These are phyloP conservation scores for Dioscorea zingiberensis DNA, from an alignment of 106 monocot genomes.

Conservation along the genomic window DNA sequence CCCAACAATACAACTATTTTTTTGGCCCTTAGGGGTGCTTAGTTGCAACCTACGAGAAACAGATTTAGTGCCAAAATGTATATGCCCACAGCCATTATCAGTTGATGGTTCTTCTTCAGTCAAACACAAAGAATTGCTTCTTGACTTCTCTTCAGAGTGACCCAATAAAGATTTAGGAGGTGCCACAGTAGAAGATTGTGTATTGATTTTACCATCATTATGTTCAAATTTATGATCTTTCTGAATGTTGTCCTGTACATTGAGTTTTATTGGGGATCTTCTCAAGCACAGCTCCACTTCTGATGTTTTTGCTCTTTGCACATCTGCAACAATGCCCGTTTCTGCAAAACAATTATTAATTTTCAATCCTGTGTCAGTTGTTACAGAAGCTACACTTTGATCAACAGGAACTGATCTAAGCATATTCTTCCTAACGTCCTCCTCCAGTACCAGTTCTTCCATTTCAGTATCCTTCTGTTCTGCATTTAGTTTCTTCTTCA, in stretches of 20 bases:
- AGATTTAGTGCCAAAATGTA: neutral
- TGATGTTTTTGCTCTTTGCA: neutral
- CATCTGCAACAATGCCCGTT: neutral
- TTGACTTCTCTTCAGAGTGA: slow-evolving; percentile 1
- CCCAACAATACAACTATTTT: neutral
- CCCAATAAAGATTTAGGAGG: neutral
- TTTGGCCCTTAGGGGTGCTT: neutral
- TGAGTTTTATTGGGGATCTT: neutral
- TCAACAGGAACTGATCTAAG: neutral
- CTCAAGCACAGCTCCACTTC: neutral
- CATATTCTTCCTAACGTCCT: neutral
- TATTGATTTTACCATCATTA: neutral
- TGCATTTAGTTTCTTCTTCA: neutral
- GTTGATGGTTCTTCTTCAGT: neutral
- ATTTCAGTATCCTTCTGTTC: neutral
- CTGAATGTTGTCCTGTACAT: neutral
- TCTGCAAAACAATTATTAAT: no score
- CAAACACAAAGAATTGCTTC: neutral
- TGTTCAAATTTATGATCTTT: neutral
- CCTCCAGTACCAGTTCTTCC: neutral
- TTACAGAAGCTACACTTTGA: neutral
- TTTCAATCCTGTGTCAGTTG: neutral
- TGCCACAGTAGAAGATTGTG: neutral
- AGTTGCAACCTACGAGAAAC: neutral
- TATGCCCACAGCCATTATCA: neutral